Percentiles rank a stretch among this genome's conserved stretches.
Conservation (phyloP, 768 basidiomycete genomes). For the Mycena haematopus region DNA sequence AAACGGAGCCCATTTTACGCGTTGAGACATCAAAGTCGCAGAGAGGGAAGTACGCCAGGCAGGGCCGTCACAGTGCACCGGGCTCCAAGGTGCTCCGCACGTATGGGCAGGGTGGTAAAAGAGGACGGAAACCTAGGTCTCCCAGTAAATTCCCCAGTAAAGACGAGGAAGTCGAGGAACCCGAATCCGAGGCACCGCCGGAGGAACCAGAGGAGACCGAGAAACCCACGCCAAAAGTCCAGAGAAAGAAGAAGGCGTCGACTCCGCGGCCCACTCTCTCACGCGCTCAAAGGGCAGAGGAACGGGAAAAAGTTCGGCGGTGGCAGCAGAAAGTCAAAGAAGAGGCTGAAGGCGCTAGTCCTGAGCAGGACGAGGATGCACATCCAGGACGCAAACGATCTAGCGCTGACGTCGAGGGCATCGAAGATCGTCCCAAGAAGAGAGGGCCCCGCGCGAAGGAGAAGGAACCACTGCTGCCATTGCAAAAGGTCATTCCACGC, state of each 20-base stretch:
- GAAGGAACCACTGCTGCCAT: slow-evolving; percentile 30
- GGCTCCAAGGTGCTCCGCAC: slow-evolving; percentile 10
- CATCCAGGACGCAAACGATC: slow-evolving; percentile 38
- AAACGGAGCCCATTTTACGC: slow-evolving; percentile 44
- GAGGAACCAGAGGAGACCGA: slow-evolving; percentile 12
- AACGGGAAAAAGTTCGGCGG: slow-evolving; percentile 48
- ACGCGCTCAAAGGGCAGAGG: slow-evolving; percentile 48
- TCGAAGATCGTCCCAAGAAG: slow-evolving; percentile 43
- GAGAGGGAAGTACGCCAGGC: slow-evolving; percentile 14
- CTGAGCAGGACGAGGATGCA: slow-evolving; percentile 23
- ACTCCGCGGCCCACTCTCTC: slow-evolving; percentile 34
- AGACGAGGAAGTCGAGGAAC: slow-evolving; percentile 16
- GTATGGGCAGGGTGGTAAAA: slow-evolving; percentile 12
- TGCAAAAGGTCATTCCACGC: slow-evolving; percentile 49
- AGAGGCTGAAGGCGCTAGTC: slow-evolving; percentile 31
- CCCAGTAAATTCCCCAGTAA: slow-evolving; percentile 17
- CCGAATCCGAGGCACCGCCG: slow-evolving; percentile 15
- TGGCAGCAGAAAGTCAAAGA: slow-evolving; percentile 36
- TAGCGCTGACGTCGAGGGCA: slow-evolving; percentile 41
- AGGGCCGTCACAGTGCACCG: slow-evolving; percentile 22
- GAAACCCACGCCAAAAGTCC: slow-evolving; percentile 13
- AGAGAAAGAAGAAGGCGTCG: slow-evolving; percentile 17
- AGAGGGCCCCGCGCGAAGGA: slow-evolving; percentile 33
- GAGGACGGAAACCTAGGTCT: slow-evolving; percentile 11
- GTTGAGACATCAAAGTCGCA: slow-evolving; percentile 36